phyloP scores from a whole-genome alignment of 495 filamentous ascomycete genomes.

The Cairneyella variabilis region DNA sequence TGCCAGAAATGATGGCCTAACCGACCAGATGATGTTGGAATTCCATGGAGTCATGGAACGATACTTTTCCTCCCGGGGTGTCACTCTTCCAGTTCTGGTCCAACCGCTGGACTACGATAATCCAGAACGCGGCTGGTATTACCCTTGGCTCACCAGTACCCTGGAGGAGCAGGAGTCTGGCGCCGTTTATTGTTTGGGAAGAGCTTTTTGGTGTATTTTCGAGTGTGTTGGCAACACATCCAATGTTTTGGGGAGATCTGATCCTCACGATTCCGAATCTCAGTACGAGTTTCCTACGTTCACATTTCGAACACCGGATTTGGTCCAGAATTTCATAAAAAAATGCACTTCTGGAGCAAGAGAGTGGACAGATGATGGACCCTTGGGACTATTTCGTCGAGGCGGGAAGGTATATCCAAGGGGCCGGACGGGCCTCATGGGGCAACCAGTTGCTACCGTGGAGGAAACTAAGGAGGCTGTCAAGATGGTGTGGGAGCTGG shows the following conservation, averaged over 20 bases:
- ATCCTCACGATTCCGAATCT: background rate
- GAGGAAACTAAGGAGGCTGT: background rate
- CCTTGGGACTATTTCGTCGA: conserved; percentile 1
- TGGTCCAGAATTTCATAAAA: background rate
- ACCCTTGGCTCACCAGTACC: background rate
- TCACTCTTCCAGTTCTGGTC: background rate
- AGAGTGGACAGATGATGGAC: background rate
- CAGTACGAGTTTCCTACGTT: background rate
- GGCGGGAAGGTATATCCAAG: background rate
- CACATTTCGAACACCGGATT: background rate
- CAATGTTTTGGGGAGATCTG: background rate
- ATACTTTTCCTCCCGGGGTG: background rate
- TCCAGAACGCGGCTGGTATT: background rate
- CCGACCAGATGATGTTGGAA: background rate
- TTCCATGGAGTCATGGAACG: background rate
- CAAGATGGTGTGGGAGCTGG: background rate
- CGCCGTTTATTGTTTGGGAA: background rate
- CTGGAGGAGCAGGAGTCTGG: background rate
- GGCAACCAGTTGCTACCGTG: background rate
- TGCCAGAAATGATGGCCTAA: background rate
- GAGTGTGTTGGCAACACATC: background rate
- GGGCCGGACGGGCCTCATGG: background rate
- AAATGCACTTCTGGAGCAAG: background rate
- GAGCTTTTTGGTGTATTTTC: background rate
- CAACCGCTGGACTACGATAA: background rate